Percentiles rank a stretch among this genome's conserved stretches.
phyloP scores from a whole-genome alignment of 805 yeast species.

The Suhomyces prunicola region DNA sequence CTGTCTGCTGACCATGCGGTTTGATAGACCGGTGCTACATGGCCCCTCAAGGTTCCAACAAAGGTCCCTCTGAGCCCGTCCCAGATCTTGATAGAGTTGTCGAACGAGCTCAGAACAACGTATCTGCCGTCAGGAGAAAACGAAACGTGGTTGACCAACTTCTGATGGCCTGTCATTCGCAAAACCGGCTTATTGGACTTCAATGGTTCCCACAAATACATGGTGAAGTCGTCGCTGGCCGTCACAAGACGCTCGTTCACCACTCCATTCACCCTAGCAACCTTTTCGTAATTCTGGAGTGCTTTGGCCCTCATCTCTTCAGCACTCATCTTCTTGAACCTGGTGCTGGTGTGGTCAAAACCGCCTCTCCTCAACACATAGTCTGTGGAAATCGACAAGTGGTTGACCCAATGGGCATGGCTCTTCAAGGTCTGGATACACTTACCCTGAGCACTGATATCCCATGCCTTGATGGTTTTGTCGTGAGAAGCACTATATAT shows the following conservation, averaged over 20 bases:
- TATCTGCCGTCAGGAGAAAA: slow-evolving; percentile 94
- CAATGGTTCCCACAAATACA: slow-evolving; percentile 95
- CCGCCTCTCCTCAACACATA: slow-evolving; percentile 85
- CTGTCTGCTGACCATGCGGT: slow-evolving; percentile 98
- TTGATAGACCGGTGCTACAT: slow-evolving; percentile 96
- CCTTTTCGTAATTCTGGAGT: slow-evolving; percentile 55
- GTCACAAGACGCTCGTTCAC: slow-evolving; percentile 79
- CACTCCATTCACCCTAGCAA: slow-evolving; percentile 55
- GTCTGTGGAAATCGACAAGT: slow-evolving; percentile 87
- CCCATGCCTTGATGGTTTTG: slow-evolving; percentile 92
- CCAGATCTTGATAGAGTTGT: slow-evolving; percentile 94
- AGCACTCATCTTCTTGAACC: slow-evolving; percentile 24
- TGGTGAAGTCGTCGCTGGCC: slow-evolving; percentile 95
- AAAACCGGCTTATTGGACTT: slow-evolving; percentile 78
- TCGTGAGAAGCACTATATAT: slow-evolving; percentile 92
- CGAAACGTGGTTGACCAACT: slow-evolving; percentile 90
- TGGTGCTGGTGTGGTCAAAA: slow-evolving; percentile 63
- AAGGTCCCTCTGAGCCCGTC: slow-evolving; percentile 92
- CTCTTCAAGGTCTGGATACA: slow-evolving; percentile 75
- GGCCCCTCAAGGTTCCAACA: slow-evolving; percentile 88
- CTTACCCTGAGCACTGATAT: slow-evolving; percentile 65
- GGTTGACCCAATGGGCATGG: slow-evolving; percentile 99
- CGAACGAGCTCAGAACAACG: slow-evolving; percentile 90
- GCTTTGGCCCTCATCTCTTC: slow-evolving; percentile 49
- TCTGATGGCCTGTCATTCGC: slow-evolving; percentile 97